Evolutionary conservation across 164 flowering plant species (phyloP), one percentile per base, ranked within the genome.

Genomic region (Tetrastigma voinierianum): DNA sequence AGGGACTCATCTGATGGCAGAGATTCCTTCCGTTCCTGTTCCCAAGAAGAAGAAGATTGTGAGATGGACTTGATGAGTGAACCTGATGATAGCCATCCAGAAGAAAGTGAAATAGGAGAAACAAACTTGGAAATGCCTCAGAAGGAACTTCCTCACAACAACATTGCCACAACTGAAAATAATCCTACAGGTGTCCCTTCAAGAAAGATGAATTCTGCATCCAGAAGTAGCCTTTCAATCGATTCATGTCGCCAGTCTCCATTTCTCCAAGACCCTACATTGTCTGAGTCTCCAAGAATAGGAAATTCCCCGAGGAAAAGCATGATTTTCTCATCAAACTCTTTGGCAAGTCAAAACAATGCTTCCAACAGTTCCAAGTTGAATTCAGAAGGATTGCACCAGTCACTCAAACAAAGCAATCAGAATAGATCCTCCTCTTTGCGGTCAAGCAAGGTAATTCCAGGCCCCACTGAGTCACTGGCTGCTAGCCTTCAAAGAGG

Each of bases 401-500:
- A 78, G 66, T 86, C 93, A 44, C 70, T 76, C n/a, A 83, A 66
- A 70, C 71, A 70, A 73, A 67, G 74, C 67, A 86, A 83, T 58
- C 71, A 64, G 15, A 57, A 81, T 14, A 72, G 80, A 24, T 84
- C 93, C 46, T 84, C 93, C 46, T 91, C 97, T 48, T 72, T 90
- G 73, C 80, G 71, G 16, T 84, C 94, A 70, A 89, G 88, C 83
- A 84, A 74, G 67, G 67, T 78, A 21, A 79, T 78, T 56, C 65
- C 84, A 18, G 83, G 90, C 21, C 86, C 93, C 12, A 78, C 99
- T 11, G 90, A 92, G 46, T 86, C 95, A 15, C 79, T 96, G 83
- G 98, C 96, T 55, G 91, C 93, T 51, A 93, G 99, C 71, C 93
- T 96, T 59, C 91, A 88, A 10, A 86, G 96, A 74, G 99, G 99